phyloP scores from a whole-genome alignment of 441 rosid genomes.

The Croton laevigatus region DNA sequence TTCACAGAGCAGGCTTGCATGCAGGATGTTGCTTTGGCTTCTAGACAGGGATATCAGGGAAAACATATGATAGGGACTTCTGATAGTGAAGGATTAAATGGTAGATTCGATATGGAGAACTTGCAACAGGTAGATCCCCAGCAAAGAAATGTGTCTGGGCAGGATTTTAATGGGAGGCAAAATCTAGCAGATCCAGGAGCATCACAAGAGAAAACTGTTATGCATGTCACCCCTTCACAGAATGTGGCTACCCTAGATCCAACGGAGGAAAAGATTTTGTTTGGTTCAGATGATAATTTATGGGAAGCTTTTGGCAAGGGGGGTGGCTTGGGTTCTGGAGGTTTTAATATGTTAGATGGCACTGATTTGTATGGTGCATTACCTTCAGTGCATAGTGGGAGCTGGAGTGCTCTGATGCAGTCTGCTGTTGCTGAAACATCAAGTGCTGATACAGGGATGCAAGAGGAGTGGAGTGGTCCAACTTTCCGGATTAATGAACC shows the following conservation, averaged over 20 bases:
- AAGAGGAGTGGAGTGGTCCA: slow-evolving; percentile 60
- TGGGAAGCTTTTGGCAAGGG: slow-evolving; percentile 77
- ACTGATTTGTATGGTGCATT: slow-evolving; percentile 43
- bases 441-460: slow-evolving; percentile 36
- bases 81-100: slow-evolving; percentile 42
- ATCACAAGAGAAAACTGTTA: slow-evolving; percentile 38
- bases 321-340: slow-evolving; percentile 41
- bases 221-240: slow-evolving; percentile 42
- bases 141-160: slow-evolving; percentile 38
- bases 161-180: slow-evolving; percentile 43
- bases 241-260: slow-evolving; percentile 77
- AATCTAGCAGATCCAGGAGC: slow-evolving; percentile 42
- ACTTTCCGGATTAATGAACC: slow-evolving; percentile 35
- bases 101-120: slow-evolving; percentile 42
- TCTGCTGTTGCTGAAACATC: slow-evolving; percentile 78
- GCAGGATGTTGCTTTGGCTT: slow-evolving; percentile 42
- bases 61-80: slow-evolving; percentile 35
- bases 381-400: slow-evolving; percentile 83
- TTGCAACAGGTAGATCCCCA: slow-evolving; percentile 41
- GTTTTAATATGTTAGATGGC: slow-evolving; percentile 42
- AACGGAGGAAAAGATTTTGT: slow-evolving; percentile 84
- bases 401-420: slow-evolving; percentile 99
- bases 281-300: slow-evolving; percentile 78
- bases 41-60: slow-evolving; percentile 48
- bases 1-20: slow-evolving; percentile 40